phyloP scores from a whole-genome alignment of 2,329 filamentous ascomycete species.

The Talaromyces pinophilus region DNA sequence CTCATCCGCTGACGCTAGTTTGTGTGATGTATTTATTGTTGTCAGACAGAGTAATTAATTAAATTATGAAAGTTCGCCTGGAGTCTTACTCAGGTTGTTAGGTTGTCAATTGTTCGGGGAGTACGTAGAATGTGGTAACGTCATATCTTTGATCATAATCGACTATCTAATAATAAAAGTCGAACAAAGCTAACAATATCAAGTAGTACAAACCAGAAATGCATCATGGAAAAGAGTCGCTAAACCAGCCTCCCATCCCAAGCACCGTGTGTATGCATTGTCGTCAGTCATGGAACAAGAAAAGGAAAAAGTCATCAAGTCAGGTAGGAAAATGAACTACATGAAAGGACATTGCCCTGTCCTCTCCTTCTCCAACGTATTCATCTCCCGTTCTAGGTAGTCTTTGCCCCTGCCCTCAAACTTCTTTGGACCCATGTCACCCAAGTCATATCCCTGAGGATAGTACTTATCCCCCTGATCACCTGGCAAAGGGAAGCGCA shows the following conservation, averaged over 20 bases:
- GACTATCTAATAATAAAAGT: not conserved
- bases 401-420: constrained; percentile 57
- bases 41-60: constrained; percentile 18
- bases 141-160: not conserved
- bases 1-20: constrained; percentile 8
- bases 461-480: constrained; percentile 50
- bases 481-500: constrained; percentile 52
- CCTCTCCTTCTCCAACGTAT: constrained; percentile 40
- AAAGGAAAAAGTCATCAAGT: not conserved
- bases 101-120: too few species aligned
- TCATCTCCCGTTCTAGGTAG: constrained; percentile 47
- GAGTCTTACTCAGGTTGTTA: too few species aligned
- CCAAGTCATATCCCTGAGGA: constrained; percentile 52
- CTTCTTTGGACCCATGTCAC: constrained; percentile 63
- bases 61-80: constrained; percentile 1
- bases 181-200: not conserved
- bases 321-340: not conserved
- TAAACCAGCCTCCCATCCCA: not conserved
- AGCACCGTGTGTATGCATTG: constrained; percentile 13
- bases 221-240: not conserved
- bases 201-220: not conserved
- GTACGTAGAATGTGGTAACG: not conserved
- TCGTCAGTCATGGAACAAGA: constrained; percentile 5
- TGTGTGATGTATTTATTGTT: constrained; percentile 21
- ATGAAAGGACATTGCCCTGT: constrained; percentile 54